Evolutionary conservation across 495 filamentous ascomycete genomes (phyloP).

Genomic region (Penicillium odoratum): DNA sequence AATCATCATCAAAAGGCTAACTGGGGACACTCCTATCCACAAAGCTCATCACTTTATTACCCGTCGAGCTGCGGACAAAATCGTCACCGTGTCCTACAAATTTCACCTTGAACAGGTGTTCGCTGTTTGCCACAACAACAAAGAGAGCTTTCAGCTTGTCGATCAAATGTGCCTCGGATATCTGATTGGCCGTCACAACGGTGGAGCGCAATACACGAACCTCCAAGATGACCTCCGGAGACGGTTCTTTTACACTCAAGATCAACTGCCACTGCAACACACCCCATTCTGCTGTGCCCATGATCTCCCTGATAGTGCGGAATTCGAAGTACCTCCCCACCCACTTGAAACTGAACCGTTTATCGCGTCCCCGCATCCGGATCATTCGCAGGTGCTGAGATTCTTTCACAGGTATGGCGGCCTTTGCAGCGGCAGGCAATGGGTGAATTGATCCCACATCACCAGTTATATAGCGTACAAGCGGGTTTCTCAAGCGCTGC

Average conservation of each 20-base stretch:
- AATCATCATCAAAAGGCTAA: no score
- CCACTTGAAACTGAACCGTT: conserved; percentile 34
- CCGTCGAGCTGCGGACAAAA: conserved; percentile 14
- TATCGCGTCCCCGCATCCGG: conserved; percentile 35
- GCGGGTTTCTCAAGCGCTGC: conserved; percentile 34
- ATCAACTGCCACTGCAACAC: neutral
- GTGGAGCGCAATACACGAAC: neutral
- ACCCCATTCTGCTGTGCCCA: neutral
- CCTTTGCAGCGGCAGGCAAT: neutral
- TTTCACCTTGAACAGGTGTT: neutral
- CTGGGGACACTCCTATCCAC: no score
- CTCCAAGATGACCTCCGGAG: neutral
- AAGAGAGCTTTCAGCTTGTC: neutral
- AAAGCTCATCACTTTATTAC: conserved; percentile 16
- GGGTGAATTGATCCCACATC: conserved; percentile 37
- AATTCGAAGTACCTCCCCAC: conserved; percentile 34
- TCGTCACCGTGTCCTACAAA: conserved; percentile 3
- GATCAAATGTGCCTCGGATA: neutral
- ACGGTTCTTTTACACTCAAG: no score
- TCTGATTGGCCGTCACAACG: neutral
- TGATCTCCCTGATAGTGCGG: neutral
- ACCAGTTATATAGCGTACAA: conserved; percentile 39
- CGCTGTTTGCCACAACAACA: neutral
- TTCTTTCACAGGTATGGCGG: neutral
- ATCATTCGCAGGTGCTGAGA: conserved; percentile 11